Evolutionary conservation across 495 filamentous ascomycete genomes (phyloP), one percentile per base, ranked within the genome.

Genomic region (Neurospora sp.): DNA sequence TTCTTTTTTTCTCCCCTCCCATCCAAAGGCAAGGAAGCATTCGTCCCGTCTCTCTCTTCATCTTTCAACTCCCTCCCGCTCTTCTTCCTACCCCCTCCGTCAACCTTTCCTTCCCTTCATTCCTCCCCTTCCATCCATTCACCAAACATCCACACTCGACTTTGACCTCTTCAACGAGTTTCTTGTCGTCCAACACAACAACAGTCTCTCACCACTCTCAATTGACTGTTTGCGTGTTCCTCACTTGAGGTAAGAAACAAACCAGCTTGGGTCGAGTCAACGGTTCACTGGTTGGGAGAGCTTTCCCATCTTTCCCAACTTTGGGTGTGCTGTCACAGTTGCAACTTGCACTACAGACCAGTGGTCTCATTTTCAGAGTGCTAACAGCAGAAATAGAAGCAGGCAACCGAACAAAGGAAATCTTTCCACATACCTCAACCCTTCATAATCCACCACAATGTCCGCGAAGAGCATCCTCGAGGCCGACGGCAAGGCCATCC

Each of bases 401-500:
- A 73, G 74, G 38, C 76, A 66, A 71, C 38, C 48, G 73, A 66
- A 24, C 71, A 48, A 73, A 70, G 72, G 70, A 70, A 69, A 70
- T 13, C 70, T 31, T 39, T 42, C 24, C 69, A 74, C 71, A 71
- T 71, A 72, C 75, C 73, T 76, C 39, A 71, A 69, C 5, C 43
- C 71, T 54, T 70, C 59, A 70, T 74, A 73, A 77, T 71, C 72
- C 69, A 78, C 77, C 73, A 87, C 80, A 87, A 99, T 99, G 96
- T 96, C 96, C 82, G 96, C 96, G 84, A 99, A 99, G 86, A 91
- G 95, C 74, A 98, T 99, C 80, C 85, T 91, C 89, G 96, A 99
- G 86, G 96, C 96, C 88, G 96, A 99, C 86, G 96, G 96, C 90
- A 99, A 99, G 92, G 96, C 96, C 87, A 98, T 99, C 88, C 88